Conservation (phyloP, 805 yeast genomes). For the Starmerella potacharoeniae region DNA sequence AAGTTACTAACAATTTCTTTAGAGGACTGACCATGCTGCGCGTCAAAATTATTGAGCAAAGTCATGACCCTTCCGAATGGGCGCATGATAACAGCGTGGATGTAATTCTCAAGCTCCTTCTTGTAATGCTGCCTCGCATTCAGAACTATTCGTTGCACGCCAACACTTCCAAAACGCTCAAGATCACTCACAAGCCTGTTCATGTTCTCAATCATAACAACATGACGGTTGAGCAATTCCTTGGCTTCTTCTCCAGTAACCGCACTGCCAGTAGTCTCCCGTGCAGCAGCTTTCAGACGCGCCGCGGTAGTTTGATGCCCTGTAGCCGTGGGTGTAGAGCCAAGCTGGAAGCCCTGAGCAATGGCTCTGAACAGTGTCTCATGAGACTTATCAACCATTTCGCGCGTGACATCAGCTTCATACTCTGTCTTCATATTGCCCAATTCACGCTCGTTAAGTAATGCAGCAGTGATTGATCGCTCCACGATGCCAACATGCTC, state of each 20-base stretch:
- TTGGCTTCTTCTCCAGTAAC: constrained; percentile 25
- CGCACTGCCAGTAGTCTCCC: constrained; percentile 10
- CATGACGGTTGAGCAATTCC: constrained; percentile 33
- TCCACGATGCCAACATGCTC: constrained; percentile 24
- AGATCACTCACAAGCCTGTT: constrained; percentile 36
- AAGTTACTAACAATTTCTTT: constrained; percentile 34
- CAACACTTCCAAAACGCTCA: constrained; percentile 14
- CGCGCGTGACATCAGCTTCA: constrained; percentile 12
- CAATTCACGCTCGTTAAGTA: constrained; percentile 1
- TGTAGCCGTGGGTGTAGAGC: constrained; percentile 10
- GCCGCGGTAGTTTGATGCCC: constrained; percentile 10
- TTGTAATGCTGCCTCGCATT: constrained; percentile 25
- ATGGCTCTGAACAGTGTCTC: constrained; percentile 22
- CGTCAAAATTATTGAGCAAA: constrained; percentile 53
- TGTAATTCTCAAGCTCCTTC: constrained; percentile 35
- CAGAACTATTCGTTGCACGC: constrained; percentile 20
- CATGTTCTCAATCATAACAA: constrained; percentile 44
- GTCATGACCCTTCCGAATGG: constrained; percentile 57
- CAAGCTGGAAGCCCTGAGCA: constrained; percentile 21
- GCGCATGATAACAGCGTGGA: constrained; percentile 38
- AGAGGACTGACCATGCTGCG: constrained; percentile 26
- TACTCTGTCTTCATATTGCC: not conserved
- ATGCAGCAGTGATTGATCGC: constrained; percentile 8
- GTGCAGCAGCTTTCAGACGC: constrained; percentile 14
- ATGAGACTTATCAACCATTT: constrained; percentile 14